Conservation (phyloP, 345 rosid genomes). For the Hevea brasiliensis region DNA sequence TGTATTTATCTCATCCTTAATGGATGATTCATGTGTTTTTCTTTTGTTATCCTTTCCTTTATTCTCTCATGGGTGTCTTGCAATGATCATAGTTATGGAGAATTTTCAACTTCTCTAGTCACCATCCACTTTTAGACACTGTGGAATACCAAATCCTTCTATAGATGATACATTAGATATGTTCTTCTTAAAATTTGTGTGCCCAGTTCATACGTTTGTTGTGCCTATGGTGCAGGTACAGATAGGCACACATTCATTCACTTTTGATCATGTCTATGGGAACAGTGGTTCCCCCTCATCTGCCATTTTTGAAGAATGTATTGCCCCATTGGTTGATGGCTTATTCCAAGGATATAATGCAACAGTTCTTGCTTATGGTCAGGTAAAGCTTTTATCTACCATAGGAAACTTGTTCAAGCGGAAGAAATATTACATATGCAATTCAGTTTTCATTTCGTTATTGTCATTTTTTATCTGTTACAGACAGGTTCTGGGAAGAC, state of each 20-base stretch:
- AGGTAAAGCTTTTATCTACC: constrained; percentile 49
- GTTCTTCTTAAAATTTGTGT: neutral
- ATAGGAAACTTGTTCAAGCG: constrained; percentile 7
- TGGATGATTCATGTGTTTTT: neutral
- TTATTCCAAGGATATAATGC: constrained; percentile 99
- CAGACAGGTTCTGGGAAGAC: constrained; percentile 99
- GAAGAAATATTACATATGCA: neutral
- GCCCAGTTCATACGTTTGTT: constrained; percentile 7
- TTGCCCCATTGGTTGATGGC: constrained; percentile 87
- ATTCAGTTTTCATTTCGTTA: constrained; percentile 11
- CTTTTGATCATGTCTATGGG: constrained; percentile 97
- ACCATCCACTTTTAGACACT: neutral
- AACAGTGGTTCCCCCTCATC: constrained; percentile 73
- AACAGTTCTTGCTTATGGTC: constrained; percentile 98
- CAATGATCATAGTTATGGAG: neutral
- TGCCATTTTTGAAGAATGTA: constrained; percentile 88
- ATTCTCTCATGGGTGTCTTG: neutral
- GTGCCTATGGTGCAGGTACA: constrained; percentile 64
- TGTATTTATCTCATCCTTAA: neutral
- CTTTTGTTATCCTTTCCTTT: neutral
- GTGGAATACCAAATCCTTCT: too few species aligned
- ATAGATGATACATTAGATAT: neutral
- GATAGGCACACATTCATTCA: constrained; percentile 92
- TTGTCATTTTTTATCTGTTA: constrained; percentile 22
- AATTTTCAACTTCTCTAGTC: neutral